Conservation (phyloP, 805 yeast genomes). For the Nakazawaea ernobii region DNA sequence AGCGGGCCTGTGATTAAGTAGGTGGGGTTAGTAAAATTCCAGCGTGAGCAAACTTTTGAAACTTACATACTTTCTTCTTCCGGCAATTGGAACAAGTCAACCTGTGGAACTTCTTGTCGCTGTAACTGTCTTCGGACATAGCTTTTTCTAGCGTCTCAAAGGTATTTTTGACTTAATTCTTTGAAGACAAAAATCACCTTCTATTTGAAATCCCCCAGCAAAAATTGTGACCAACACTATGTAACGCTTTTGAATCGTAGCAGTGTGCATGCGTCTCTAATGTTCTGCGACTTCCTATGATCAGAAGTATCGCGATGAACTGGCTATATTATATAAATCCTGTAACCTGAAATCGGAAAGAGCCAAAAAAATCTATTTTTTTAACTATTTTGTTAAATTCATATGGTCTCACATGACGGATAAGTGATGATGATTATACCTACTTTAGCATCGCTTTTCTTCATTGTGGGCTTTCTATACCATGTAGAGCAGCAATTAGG, state of each 20-base stretch:
- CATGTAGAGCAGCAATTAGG: constrained; percentile 23
- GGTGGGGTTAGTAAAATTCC: neutral
- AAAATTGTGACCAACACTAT: no score
- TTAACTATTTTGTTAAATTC: neutral
- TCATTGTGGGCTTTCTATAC: neutral
- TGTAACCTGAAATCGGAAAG: no score
- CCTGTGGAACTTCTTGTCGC: constrained; percentile 13
- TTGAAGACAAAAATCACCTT: no score
- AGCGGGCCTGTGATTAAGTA: constrained; percentile 13
- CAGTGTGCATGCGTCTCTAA: no score
- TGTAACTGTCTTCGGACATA: neutral
- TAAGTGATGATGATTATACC: no score
- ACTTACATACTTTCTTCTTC: constrained; percentile 13
- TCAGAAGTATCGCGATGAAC: no score
- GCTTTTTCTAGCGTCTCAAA: neutral
- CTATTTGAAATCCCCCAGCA: no score
- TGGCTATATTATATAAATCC: no score
- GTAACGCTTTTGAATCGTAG: no score
- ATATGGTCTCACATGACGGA: neutral
- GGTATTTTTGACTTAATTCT: neutral
- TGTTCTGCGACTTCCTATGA: no score
- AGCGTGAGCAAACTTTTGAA: neutral
- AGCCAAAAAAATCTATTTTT: neutral
- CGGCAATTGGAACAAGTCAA: constrained; percentile 17
- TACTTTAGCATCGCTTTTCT: no score